Percentiles rank a stretch among this genome's conserved stretches.
Conservation (phyloP, 2,329 filamentous ascomycete species). For the Venturia effusa region DNA sequence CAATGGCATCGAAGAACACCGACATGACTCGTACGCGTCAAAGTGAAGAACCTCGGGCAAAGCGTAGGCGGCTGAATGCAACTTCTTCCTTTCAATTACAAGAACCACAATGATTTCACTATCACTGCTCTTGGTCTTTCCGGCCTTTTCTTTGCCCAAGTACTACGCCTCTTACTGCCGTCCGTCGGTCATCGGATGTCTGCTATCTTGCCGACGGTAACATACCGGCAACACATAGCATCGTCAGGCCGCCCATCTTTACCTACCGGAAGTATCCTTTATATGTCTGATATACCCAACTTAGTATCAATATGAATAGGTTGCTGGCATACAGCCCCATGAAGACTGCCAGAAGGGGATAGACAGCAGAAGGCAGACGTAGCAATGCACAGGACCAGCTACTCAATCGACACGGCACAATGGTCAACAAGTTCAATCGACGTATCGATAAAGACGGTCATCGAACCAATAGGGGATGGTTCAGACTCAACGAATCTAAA, state of each 20-base stretch:
- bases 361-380: neutral
- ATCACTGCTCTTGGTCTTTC: too few species aligned
- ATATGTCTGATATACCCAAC: too few species aligned
- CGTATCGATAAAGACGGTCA: neutral
- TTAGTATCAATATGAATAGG: neutral
- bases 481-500: neutral
- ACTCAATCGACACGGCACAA: neutral
- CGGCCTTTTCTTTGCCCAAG: neutral
- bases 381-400: neutral
- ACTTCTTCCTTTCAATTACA: neutral
- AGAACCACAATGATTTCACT: neutral
- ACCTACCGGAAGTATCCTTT: too few species aligned
- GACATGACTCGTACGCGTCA: slow-evolving; percentile 1
- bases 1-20: slow-evolving; percentile 1
- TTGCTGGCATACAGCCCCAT: neutral
- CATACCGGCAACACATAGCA: neutral
- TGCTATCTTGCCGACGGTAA: slow-evolving; percentile 5
- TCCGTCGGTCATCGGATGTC: neutral
- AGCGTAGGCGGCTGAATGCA: neutral
- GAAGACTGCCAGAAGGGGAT: neutral
- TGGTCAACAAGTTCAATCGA: neutral
- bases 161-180: neutral
- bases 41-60: neutral
- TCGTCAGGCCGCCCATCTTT: too few species aligned
- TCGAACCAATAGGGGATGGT: neutral